These are phyloP conservation scores for Beauveria scarabaeidicola DNA, from an alignment of 2,329 filamentous ascomycete species.

Conservation along the genomic window DNA sequence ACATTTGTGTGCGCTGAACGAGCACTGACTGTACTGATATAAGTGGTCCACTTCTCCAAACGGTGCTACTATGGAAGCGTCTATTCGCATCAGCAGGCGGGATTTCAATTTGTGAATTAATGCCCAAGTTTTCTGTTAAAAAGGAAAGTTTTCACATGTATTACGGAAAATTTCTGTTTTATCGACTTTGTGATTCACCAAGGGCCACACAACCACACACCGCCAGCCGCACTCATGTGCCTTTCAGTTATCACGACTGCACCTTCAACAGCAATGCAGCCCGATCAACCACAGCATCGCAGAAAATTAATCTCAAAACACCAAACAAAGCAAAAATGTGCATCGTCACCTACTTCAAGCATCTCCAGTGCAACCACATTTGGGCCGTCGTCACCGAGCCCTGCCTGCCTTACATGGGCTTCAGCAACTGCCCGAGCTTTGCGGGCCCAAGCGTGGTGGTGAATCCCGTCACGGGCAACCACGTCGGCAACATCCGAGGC, in stretches of 20 bases:
- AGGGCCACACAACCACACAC: background rate
- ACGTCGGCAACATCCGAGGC: background rate
- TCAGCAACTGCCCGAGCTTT: conserved; percentile 39
- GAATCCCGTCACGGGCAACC: conserved; percentile 6
- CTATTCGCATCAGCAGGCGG: too few species aligned
- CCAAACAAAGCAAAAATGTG: conserved; percentile 32
- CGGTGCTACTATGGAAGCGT: too few species aligned
- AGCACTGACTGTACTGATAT: too few species aligned
- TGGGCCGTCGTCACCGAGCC: conserved; percentile 41
- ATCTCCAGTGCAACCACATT: conserved; percentile 41
- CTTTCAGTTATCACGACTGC: background rate
- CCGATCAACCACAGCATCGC: background rate
- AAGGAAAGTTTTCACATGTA: too few species aligned
- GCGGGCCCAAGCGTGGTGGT: conserved; percentile 23
- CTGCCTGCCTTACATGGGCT: conserved; percentile 42
- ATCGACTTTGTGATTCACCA: background rate
- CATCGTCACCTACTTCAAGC: conserved; percentile 36
- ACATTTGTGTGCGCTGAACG: too few species aligned
- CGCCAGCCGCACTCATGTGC: background rate
- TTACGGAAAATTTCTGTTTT: too few species aligned
- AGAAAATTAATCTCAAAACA: background rate
- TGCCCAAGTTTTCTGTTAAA: background rate
- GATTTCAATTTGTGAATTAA: too few species aligned
- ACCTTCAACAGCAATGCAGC: background rate
- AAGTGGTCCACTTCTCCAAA: too few species aligned